These are phyloP conservation scores for Prunus mongolica DNA, from an alignment of 306 rosid species.

Conservation along the genomic window DNA sequence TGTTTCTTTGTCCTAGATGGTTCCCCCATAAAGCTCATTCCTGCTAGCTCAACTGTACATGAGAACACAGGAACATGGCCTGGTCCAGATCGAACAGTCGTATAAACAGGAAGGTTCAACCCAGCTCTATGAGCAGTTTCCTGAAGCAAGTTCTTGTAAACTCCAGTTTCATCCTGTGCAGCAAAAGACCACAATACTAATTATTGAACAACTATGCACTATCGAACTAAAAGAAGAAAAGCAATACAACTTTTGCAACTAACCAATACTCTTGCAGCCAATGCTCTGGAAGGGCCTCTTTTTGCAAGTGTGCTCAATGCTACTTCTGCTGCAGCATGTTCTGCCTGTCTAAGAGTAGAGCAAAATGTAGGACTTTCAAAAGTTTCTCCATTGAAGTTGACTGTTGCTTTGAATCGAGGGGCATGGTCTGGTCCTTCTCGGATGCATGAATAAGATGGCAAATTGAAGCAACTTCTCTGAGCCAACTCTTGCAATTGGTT, in stretches of 20 bases:
- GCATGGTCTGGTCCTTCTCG: conserved; percentile 93
- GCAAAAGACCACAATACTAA: neutral
- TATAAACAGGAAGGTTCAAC: conserved; percentile 70
- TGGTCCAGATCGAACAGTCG: conserved; percentile 59
- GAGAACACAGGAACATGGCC: conserved; percentile 62
- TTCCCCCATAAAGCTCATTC: conserved; percentile 64
- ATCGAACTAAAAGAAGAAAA: conserved; percentile 1
- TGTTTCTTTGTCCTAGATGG: conserved; percentile 75
- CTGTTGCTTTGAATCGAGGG: conserved; percentile 88
- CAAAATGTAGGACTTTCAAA: conserved; percentile 81
- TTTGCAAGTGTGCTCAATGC: conserved; percentile 67
- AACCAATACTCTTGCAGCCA: conserved; percentile 86
- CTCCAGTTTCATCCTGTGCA: conserved; percentile 73
- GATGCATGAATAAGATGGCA: conserved; percentile 86
- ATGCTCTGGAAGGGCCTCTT: conserved; percentile 73
- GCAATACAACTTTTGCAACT: conserved; percentile 16
- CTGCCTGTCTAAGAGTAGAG: conserved; percentile 77
- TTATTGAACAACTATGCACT: neutral
- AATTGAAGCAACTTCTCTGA: conserved; percentile 83
- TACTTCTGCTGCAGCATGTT: conserved; percentile 84
- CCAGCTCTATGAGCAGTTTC: conserved; percentile 94
- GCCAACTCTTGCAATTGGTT: conserved; percentile 84
- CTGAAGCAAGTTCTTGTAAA: conserved; percentile 83
- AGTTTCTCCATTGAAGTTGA: conserved; percentile 70
- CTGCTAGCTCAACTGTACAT: conserved; percentile 78